These are phyloP conservation scores for Hamigera avellanea DNA, from an alignment of 495 filamentous ascomycete species.

Conservation along the genomic window DNA sequence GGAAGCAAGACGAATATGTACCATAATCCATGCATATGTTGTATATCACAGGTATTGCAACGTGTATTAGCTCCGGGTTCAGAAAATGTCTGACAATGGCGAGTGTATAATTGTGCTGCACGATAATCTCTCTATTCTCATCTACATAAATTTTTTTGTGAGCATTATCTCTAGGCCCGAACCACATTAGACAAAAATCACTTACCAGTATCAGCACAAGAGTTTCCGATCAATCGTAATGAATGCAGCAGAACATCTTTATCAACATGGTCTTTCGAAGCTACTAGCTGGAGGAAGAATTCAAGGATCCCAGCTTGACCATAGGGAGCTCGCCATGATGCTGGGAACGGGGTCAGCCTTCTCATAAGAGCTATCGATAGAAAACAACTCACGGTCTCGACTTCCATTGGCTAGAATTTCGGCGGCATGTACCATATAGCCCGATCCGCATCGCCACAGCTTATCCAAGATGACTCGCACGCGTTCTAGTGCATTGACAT, in stretches of 20 bases:
- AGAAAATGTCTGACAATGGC: constrained; percentile 41
- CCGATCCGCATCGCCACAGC: constrained; percentile 26
- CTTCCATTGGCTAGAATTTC: constrained; percentile 55
- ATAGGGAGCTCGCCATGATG: constrained; percentile 49
- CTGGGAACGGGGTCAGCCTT: constrained; percentile 22
- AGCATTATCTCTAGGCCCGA: constrained; percentile 3
- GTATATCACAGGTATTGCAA: constrained; percentile 56
- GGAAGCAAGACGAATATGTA: too few relatives aligned
- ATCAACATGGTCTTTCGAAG: constrained; percentile 22
- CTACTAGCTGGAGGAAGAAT: constrained; percentile 49
- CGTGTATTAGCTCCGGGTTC: constrained; percentile 36
- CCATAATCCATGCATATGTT: constrained; percentile 70
- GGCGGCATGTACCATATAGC: constrained; percentile 36
- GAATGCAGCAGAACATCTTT: constrained; percentile 36
- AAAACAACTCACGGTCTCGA: constrained; percentile 47
- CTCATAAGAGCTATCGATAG: constrained; percentile 1
- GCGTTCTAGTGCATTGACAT: constrained; percentile 12
- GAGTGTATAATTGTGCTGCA: constrained; percentile 44
- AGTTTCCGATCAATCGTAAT: constrained; percentile 63
- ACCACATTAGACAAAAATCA: constrained; percentile 1
- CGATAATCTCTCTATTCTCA: constrained; percentile 57
- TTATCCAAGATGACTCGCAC: constrained; percentile 18
- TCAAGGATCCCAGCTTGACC: constrained; percentile 57
- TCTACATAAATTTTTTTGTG: constrained; percentile 42
- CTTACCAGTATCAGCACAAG: constrained; percentile 69